Conservation (phyloP, 768 basidiomycete species). For the Cubamyces sp. region DNA sequence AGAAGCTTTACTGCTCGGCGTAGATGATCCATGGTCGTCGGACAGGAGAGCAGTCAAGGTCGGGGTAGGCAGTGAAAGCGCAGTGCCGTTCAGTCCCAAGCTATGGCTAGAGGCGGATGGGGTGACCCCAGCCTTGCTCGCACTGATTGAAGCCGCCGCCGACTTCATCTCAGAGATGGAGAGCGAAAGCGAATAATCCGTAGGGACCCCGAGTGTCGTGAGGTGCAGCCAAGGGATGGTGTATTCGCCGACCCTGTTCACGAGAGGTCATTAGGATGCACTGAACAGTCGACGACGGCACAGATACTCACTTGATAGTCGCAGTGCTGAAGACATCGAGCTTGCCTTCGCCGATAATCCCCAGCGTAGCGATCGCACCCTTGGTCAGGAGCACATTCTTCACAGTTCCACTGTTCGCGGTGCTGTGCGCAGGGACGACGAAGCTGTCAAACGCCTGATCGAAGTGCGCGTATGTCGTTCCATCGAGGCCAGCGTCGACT, state of each 20-base stretch:
- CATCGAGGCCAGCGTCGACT: conserved; percentile 55
- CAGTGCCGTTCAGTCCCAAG: neutral
- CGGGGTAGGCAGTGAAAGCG: neutral
- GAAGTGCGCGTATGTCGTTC: conserved; percentile 61
- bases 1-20: neutral
- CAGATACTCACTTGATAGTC: conserved; percentile 37
- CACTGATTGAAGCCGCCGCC: conserved; percentile 14
- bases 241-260: conserved; percentile 54
- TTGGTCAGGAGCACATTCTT: conserved; percentile 59
- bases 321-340: conserved; percentile 57
- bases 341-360: conserved; percentile 55
- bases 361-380: conserved; percentile 59
- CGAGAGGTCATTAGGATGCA: neutral
- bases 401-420: conserved; percentile 64
- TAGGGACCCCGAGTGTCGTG: conserved; percentile 54
- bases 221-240: conserved; percentile 68
- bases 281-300: neutral
- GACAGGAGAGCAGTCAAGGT: neutral
- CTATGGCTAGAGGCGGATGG: neutral
- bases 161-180: conserved; percentile 18
- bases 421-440: conserved; percentile 57
- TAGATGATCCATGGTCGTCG: neutral
- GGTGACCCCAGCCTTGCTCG: conserved; percentile 18
- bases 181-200: conserved; percentile 42
- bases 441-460: conserved; percentile 57